phyloP scores from a whole-genome alignment of 73 alveolate genomes.

The Symbiodinium natans region DNA sequence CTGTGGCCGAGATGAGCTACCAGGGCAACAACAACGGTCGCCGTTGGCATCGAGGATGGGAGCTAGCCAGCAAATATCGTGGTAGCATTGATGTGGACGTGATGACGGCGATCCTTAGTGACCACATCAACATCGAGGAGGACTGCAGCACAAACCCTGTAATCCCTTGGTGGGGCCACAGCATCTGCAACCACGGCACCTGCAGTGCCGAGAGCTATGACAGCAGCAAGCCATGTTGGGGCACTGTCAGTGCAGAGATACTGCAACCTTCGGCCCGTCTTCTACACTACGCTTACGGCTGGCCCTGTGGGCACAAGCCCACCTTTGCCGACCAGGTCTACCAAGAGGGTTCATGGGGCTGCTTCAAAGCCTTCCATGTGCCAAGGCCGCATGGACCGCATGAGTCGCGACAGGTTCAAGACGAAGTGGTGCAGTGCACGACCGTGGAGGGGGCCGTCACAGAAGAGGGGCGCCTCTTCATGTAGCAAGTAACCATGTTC shows the following conservation, averaged over 20 bases:
- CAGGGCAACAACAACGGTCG: slow-evolving; percentile 61
- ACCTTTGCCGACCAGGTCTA: not conserved
- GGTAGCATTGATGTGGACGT: slow-evolving; percentile 54
- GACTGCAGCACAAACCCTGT: slow-evolving; percentile 52
- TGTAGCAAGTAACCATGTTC: not conserved
- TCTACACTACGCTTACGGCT: slow-evolving; percentile 62
- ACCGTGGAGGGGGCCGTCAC: not conserved
- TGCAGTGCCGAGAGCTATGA: slow-evolving; percentile 34
- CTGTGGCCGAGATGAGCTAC: not conserved
- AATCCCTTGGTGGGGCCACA: slow-evolving; percentile 58
- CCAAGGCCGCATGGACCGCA: not conserved
- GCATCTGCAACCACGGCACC: slow-evolving; percentile 87
- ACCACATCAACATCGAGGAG: slow-evolving; percentile 32
- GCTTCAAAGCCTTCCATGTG: not conserved
- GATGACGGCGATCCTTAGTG: slow-evolving; percentile 42
- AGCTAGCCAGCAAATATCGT: not conserved
- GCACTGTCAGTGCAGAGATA: slow-evolving; percentile 81
- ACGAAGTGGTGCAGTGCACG: slow-evolving; percentile 16
- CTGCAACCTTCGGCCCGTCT: slow-evolving; percentile 38
- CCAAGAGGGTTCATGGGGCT: slow-evolving; percentile 9
- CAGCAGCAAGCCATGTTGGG: slow-evolving; percentile 46
- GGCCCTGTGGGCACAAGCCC: slow-evolving; percentile 7
- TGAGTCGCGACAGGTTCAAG: not conserved
- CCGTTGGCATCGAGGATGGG: slow-evolving; percentile 35
- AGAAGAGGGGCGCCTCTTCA: not conserved